Percentiles rank a stretch among this genome's conserved stretches.
Evolutionary conservation across 177 flowering plant genomes (phyloP).

Genomic region (Vitis hybrid): DNA sequence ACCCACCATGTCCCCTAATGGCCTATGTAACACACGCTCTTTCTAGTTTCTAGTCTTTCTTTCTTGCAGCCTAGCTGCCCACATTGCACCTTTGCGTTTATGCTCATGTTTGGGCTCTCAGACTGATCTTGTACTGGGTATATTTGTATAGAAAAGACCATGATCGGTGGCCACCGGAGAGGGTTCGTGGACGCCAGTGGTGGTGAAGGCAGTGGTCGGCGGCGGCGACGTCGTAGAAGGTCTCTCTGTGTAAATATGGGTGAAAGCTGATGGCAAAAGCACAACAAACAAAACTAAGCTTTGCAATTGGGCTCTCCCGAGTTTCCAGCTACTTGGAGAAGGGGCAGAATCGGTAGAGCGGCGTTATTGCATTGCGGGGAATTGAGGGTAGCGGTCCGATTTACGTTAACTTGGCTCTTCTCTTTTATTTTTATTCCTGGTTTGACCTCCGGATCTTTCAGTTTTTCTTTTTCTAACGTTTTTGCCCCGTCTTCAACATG

Average conservation of each 20-base stretch:
- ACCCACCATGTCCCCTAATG: conserved; percentile 27
- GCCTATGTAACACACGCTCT: conserved; percentile 15
- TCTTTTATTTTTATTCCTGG: not conserved
- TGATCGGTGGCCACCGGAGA: conserved; percentile 3
- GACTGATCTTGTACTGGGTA: not conserved
- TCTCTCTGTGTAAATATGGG: conserved; percentile 17
- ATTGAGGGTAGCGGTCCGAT: conserved; percentile 64
- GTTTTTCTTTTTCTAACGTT: not conserved
- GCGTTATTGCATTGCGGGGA: conserved; percentile 56
- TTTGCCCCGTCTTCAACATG: conserved; percentile 14
- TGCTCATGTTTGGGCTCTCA: not conserved
- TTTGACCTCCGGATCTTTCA: not conserved
- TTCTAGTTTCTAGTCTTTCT: conserved; percentile 8
- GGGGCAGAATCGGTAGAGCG: conserved; percentile 42
- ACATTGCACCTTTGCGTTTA: not conserved
- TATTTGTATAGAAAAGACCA: not conserved
- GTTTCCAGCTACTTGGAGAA: conserved; percentile 15
- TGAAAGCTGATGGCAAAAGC: conserved; percentile 17
- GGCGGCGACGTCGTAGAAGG: conserved; percentile 20
- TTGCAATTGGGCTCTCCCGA: conserved; percentile 50
- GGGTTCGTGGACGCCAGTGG: conserved; percentile 13
- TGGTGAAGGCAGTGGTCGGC: conserved; percentile 2
- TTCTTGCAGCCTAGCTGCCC: not conserved
- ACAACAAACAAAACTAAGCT: conserved; percentile 19
- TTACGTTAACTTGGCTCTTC: conserved; percentile 1